Evolutionary conservation across 495 filamentous ascomycete species (phyloP).

Genomic region (Penicillium diatomitis): DNA sequence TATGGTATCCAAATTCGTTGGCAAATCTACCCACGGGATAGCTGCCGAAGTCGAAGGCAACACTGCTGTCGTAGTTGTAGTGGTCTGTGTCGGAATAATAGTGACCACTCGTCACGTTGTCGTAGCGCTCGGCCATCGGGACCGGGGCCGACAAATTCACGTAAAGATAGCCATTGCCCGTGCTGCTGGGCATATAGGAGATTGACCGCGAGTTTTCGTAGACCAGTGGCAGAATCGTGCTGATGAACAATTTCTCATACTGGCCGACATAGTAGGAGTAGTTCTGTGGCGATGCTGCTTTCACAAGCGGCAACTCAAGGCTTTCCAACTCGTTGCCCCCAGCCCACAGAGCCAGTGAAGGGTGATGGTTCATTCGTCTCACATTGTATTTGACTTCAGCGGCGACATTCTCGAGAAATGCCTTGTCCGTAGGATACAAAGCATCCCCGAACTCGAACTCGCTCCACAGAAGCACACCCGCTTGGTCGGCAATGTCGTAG

Average conservation of each 20-base stretch:
- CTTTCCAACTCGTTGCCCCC: slow-evolving; percentile 60
- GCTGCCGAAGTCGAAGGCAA: slow-evolving; percentile 45
- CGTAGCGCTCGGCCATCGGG: slow-evolving; percentile 53
- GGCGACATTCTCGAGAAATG: slow-evolving; percentile 49
- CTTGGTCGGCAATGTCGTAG: slow-evolving; percentile 58
- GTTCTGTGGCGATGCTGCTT: slow-evolving; percentile 33
- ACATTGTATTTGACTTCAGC: slow-evolving; percentile 55
- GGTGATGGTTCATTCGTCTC: slow-evolving; percentile 56
- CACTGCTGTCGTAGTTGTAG: slow-evolving; percentile 53
- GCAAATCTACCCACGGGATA: slow-evolving; percentile 59
- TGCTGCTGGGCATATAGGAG: slow-evolving; percentile 58
- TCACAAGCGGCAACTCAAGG: slow-evolving; percentile 41
- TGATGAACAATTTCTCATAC: slow-evolving; percentile 56
- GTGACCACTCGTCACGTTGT: slow-evolving; percentile 44
- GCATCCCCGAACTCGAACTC: slow-evolving; percentile 61
- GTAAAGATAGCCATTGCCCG: slow-evolving; percentile 52
- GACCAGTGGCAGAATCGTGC: slow-evolving; percentile 50
- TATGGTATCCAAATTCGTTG: slow-evolving; percentile 60
- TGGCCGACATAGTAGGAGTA: slow-evolving; percentile 41
- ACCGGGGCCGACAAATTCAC: slow-evolving; percentile 48
- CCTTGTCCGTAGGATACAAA: slow-evolving; percentile 47
- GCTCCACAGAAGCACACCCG: slow-evolving; percentile 57
- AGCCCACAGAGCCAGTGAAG: slow-evolving; percentile 58
- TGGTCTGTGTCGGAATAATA: slow-evolving; percentile 63
- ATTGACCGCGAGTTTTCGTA: slow-evolving; percentile 58